Evolutionary conservation across 208 protist species (phyloP).

Genomic region (Tritrichomonas foetus): DNA sequence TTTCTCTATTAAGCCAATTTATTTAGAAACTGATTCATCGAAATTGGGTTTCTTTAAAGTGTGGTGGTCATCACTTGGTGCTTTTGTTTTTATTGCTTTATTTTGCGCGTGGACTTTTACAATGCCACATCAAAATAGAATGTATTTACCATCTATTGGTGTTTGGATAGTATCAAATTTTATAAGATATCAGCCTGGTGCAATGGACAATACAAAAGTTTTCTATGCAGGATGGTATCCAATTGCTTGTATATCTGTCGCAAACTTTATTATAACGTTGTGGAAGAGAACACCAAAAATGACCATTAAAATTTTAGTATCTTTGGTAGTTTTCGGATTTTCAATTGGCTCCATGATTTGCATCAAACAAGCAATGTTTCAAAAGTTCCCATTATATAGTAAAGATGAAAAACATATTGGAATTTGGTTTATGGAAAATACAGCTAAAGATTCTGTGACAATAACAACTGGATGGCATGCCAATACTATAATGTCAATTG

Average conservation of each 20-base stretch:
- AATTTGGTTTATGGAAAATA: background rate
- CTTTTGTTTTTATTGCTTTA: background rate
- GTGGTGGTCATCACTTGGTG: background rate
- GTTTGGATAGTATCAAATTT: background rate
- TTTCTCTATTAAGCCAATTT: background rate
- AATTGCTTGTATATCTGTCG: background rate
- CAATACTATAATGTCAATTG: background rate
- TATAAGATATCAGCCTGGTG: background rate
- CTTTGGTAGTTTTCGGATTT: background rate
- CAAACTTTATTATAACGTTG: background rate
- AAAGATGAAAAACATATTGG: background rate
- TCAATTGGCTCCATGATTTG: background rate
- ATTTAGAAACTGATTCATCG: background rate
- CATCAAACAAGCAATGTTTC: background rate
- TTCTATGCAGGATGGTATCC: background rate
- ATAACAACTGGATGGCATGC: background rate
- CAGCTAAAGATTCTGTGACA: background rate
- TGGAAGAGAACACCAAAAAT: background rate
- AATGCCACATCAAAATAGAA: background rate
- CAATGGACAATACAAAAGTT: constrained; percentile 10
- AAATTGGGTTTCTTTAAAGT: background rate
- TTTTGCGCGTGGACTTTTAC: background rate
- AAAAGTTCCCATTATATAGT: background rate
- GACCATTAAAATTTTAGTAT: background rate
- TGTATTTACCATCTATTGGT: background rate